Evolutionary conservation across 2,329 filamentous ascomycete genomes (phyloP), one percentile per base, ranked within the genome.

Genomic region (Talaromyces amestolkiae): DNA sequence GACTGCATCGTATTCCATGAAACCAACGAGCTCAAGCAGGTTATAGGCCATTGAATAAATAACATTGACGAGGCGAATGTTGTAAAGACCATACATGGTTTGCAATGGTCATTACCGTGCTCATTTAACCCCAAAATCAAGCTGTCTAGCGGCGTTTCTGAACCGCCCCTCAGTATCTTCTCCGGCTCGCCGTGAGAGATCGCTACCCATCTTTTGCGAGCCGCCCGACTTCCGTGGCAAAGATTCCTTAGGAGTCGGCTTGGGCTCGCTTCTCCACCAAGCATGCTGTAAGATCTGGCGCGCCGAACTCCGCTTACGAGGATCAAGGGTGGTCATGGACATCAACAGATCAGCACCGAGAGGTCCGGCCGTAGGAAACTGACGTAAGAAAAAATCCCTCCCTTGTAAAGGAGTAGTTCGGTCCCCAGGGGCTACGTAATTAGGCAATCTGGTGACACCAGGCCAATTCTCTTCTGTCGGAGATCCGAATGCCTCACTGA

Each of bases 391-490:
- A 73, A 90, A 89, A 64, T 91, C 88, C 68, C 86, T 85, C 1
- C 87, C 87, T 68, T 86, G 85, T 24, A 85, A 70, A 1, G 77
- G 92, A 71, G 71, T 87, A 81, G 80, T 69, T 68, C 87, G 84
- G 64, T 80, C 77, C 68, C 86, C 85, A 1, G 89, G 85, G 1
- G 90, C 85, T n/a, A 93, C 87, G 78, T 95, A 99, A 66, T 89
- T 89, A 15, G 89, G 87, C 11, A 99, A 82, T 68, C 87, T 87
- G 4, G 88, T 88, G 8, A 99, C 93, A 33, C 94, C 94, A 0
- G 95, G 93, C 95, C 95, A 99, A 75, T 93, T 94, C 17, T 95
- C 91, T 75, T 99, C 95, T 4, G 88, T 95, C 0, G 95, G 95
- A 0, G 93, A 96, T 65, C 95, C 95, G 69, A 98, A 88, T 63